These are phyloP conservation scores for Noccaea bulbosa DNA, from an alignment of 345 rosid genomes.

Conservation along the genomic window DNA sequence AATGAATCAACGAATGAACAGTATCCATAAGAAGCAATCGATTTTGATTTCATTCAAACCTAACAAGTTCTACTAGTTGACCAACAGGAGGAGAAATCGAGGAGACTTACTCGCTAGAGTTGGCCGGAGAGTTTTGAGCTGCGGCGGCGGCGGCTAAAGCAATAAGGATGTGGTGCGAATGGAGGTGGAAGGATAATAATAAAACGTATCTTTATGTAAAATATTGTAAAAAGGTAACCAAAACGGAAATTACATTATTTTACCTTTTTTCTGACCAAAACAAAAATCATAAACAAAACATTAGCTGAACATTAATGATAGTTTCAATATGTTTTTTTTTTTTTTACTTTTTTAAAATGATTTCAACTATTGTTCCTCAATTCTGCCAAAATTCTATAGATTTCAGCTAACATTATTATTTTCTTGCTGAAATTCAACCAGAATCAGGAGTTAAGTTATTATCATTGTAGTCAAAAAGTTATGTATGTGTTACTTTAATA, in stretches of 20 bases:
- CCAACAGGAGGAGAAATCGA: not conserved
- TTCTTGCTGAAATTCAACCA: too few species aligned
- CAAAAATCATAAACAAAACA: too few species aligned
- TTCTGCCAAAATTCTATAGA: too few species aligned
- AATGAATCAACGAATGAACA: constrained; percentile 13
- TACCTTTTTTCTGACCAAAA: too few species aligned
- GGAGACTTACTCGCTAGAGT: constrained; percentile 14
- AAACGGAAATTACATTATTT: too few species aligned
- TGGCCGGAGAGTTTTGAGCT: not conserved
- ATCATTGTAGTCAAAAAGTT: not conserved
- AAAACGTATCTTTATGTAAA: not conserved
- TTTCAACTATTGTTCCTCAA: too few species aligned
- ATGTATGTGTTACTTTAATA: not conserved
- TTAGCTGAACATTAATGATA: too few species aligned
- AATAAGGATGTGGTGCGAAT: not conserved
- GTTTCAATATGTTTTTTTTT: too few species aligned
- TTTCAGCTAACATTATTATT: too few species aligned
- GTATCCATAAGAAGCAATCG: not conserved
- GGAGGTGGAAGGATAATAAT: not conserved
- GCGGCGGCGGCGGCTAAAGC: constrained; percentile 14
- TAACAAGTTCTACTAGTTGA: not conserved
- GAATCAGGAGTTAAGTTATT: too few species aligned
- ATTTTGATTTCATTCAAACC: not conserved
- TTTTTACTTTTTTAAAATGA: too few species aligned
- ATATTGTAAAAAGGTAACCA: not conserved